A percentile compares a stretch with the other conserved stretches of the same genome.
Evolutionary conservation across 1,139 yeast species (phyloP).

Genomic region (Dujonia santamariae): DNA sequence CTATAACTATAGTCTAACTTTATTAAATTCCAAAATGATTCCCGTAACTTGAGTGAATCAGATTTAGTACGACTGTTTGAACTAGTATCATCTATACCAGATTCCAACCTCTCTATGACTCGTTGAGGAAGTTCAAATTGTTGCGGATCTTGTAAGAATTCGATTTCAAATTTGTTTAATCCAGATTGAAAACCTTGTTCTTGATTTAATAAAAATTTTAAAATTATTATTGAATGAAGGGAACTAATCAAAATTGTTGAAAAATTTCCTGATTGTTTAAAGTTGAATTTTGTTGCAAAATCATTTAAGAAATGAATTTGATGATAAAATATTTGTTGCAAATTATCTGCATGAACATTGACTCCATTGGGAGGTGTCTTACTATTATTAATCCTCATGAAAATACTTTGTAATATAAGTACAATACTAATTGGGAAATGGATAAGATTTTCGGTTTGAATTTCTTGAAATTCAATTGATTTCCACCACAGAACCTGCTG

Average conservation of each 20-base stretch:
- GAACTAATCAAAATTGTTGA: slow-evolving; percentile 19
- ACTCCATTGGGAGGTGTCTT: not conserved
- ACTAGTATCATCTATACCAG: no score
- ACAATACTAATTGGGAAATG: slow-evolving; percentile 29
- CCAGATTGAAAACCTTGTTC: slow-evolving; percentile 5
- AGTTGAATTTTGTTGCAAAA: slow-evolving; percentile 19
- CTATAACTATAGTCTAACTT: slow-evolving; percentile 21
- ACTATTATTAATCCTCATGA: slow-evolving; percentile 3
- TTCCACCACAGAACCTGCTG: slow-evolving; percentile 28
- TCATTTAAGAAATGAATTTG: slow-evolving; percentile 33
- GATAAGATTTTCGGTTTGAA: slow-evolving; percentile 18
- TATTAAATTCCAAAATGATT: slow-evolving; percentile 30
- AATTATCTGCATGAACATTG: not conserved
- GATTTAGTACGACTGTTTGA: slow-evolving; percentile 11
- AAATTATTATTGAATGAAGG: slow-evolving; percentile 29
- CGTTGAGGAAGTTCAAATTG: slow-evolving; percentile 2
- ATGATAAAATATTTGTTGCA: slow-evolving; percentile 20
- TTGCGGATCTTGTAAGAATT: slow-evolving; percentile 4
- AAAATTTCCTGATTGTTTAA: not conserved
- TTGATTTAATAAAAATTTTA: slow-evolving; percentile 28
- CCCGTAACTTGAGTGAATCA: slow-evolving; percentile 30
- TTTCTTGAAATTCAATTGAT: slow-evolving; percentile 13
- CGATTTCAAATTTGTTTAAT: slow-evolving; percentile 4
- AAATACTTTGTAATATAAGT: slow-evolving; percentile 23
- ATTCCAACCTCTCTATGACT: not conserved